Conservation (phyloP, 768 basidiomycete species). For the Artomyces pyxidatus region DNA sequence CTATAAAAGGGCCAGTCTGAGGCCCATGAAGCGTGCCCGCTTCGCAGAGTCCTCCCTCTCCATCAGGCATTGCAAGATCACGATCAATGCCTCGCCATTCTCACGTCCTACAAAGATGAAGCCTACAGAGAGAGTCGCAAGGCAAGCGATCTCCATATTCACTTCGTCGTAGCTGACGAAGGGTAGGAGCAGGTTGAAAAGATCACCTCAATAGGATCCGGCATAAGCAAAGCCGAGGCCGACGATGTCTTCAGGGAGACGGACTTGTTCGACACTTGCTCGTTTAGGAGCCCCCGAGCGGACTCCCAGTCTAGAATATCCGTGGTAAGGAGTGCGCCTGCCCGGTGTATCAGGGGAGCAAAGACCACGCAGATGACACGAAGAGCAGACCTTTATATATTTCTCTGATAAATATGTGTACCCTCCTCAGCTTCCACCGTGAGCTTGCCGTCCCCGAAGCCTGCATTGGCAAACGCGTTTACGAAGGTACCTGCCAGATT, state of each 20-base stretch:
- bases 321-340: slow-evolving; percentile 90
- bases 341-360: slow-evolving; percentile 29
- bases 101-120: slow-evolving; percentile 95
- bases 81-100: slow-evolving; percentile 84
- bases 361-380: background rate
- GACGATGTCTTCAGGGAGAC: slow-evolving; percentile 81
- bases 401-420: slow-evolving; percentile 96
- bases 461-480: slow-evolving; percentile 97
- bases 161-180: slow-evolving; percentile 72
- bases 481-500: slow-evolving; percentile 97
- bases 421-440: slow-evolving; percentile 95
- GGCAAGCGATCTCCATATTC: slow-evolving; percentile 85
- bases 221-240: slow-evolving; percentile 93
- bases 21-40: slow-evolving; percentile 85
- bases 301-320: slow-evolving; percentile 92
- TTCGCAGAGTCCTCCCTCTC: slow-evolving; percentile 74
- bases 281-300: slow-evolving; percentile 81
- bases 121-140: slow-evolving; percentile 83
- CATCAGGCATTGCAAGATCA: slow-evolving; percentile 88
- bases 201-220: slow-evolving; percentile 86
- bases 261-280: slow-evolving; percentile 84
- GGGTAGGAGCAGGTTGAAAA: slow-evolving; percentile 71
- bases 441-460: slow-evolving; percentile 96
- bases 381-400: slow-evolving; percentile 68
- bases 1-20: slow-evolving; percentile 86